phyloP scores from a whole-genome alignment of 345 rosid genomes.

The Linum usitatissimum region DNA sequence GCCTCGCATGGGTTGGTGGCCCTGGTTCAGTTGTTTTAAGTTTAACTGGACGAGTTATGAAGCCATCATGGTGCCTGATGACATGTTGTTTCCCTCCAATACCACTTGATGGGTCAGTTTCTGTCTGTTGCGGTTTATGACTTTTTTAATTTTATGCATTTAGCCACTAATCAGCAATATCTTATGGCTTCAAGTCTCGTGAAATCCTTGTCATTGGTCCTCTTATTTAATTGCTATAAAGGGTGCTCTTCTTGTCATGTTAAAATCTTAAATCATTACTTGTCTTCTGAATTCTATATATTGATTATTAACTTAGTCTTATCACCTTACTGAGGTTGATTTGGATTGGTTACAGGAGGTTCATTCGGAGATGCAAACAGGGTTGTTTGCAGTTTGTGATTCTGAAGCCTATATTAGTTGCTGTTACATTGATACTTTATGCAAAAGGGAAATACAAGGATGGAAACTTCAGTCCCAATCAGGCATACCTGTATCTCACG shows the following conservation, averaged over 20 bases:
- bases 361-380: slow-evolving; percentile 95
- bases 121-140: not conserved
- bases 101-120: slow-evolving; percentile 81
- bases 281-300: not conserved
- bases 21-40: slow-evolving; percentile 93
- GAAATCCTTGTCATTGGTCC: not conserved
- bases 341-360: slow-evolving; percentile 42
- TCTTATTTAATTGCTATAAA: not conserved
- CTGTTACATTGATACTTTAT: slow-evolving; percentile 74
- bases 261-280: not conserved
- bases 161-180: not conserved
- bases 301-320: no score
- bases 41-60: slow-evolving; percentile 68
- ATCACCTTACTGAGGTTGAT: slow-evolving; percentile 7
- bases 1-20: slow-evolving; percentile 99
- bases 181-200: not conserved
- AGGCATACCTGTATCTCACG: slow-evolving; percentile 83
- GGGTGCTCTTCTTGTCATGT: not conserved
- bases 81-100: slow-evolving; percentile 87
- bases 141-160: not conserved
- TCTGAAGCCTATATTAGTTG: slow-evolving; percentile 85
- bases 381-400: slow-evolving; percentile 98
- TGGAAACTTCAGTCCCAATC: slow-evolving; percentile 87
- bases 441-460: slow-evolving; percentile 93
- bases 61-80: slow-evolving; percentile 78